Evolutionary conservation across 2,329 filamentous ascomycete genomes (phyloP).

Genomic region (Scedosporium dehoogii): DNA sequence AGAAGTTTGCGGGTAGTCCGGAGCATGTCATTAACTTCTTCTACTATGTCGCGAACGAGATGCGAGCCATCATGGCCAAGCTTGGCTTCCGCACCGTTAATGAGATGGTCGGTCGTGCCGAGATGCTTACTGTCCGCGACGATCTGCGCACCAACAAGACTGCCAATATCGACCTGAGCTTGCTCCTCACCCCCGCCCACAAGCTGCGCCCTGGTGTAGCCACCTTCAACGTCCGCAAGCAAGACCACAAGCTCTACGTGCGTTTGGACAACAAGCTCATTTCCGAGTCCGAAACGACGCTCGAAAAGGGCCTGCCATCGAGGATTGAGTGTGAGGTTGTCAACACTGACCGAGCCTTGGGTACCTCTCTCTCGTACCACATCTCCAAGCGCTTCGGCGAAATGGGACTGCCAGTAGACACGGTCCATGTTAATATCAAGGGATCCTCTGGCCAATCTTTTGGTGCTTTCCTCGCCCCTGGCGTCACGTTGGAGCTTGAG

Average conservation of each 20-base stretch:
- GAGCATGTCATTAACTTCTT: slow-evolving; percentile 99
- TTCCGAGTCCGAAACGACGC: slow-evolving; percentile 83
- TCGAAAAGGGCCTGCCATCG: slow-evolving; percentile 88
- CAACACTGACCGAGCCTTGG: slow-evolving; percentile 91
- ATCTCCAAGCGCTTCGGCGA: slow-evolving; percentile 90
- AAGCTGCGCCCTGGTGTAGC: slow-evolving; percentile 88
- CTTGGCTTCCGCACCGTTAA: slow-evolving; percentile 92
- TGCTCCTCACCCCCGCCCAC: slow-evolving; percentile 92
- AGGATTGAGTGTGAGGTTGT: slow-evolving; percentile 93
- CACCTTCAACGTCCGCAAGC: slow-evolving; percentile 95
- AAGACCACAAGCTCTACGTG: slow-evolving; percentile 88
- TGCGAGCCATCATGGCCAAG: slow-evolving; percentile 93
- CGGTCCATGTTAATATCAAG: slow-evolving; percentile 92
- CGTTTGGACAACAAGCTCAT: slow-evolving; percentile 96
- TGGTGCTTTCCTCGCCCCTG: slow-evolving; percentile 84
- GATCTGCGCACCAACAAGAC: slow-evolving; percentile 84
- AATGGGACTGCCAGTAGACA: slow-evolving; percentile 80
- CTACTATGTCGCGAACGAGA: slow-evolving; percentile 93
- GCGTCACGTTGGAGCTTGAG: slow-evolving; percentile 89
- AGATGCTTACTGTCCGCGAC: slow-evolving; percentile 76
- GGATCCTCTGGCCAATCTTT: slow-evolving; percentile 96
- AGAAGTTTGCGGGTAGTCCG: slow-evolving; percentile 87
- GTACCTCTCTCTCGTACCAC: slow-evolving; percentile 90
- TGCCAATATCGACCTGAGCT: slow-evolving; percentile 81
- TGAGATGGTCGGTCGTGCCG: slow-evolving; percentile 92